Base-by-base conservation (phyloP, 352 stramenopile genomes). In the Phytophthora agathidicida region DNA sequence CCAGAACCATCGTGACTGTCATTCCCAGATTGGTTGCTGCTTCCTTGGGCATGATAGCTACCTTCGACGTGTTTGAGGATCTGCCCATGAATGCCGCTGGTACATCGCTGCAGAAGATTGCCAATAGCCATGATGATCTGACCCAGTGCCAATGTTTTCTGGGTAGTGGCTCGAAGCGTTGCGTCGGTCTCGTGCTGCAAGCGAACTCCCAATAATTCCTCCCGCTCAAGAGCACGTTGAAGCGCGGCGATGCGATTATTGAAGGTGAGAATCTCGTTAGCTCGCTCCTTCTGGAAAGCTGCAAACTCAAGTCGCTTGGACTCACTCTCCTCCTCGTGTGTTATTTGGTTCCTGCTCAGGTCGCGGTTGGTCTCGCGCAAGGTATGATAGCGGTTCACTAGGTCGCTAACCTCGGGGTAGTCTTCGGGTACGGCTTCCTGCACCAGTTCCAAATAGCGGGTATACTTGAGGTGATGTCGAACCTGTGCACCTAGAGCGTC, bases 371-470 rank as follows among this genome's bases (percentile, higher is more conserved):
- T 96, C 54, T 96, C 89, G 41, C 93, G 92, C 16, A 98, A 71
- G 10, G 92, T 98, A 32, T 89, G 88, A 71, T 97, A 97, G 8
- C 91, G 83, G 39, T 97, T 97, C 37, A 98, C 77, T 2, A 98
- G 60, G 65, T 98, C 93, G 3, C 80, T 83, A 8, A 98, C 85
- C 62, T 98, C 93, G 0, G 91, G 88, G 62, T 96, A 98, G 55
- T 98, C 92, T 51, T 98, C 92, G 0, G 89, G 86, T 7, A 94
- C 77, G 5, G 80, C 79, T 54, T 97, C 88, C 58, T 98, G 89
- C 6, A 98, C 93, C 2, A 92, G 65, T 55, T 96, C 84, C 8
- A 97, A 60, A 55, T 96, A 98, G 10, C 80, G 65, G 28, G 87
- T 85, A 74, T 96, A 97, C 67, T 96, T 96, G 47, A 91, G 64